phyloP scores from a whole-genome alignment of 139 green algal genomes.

The Picochlorum costavermella region DNA sequence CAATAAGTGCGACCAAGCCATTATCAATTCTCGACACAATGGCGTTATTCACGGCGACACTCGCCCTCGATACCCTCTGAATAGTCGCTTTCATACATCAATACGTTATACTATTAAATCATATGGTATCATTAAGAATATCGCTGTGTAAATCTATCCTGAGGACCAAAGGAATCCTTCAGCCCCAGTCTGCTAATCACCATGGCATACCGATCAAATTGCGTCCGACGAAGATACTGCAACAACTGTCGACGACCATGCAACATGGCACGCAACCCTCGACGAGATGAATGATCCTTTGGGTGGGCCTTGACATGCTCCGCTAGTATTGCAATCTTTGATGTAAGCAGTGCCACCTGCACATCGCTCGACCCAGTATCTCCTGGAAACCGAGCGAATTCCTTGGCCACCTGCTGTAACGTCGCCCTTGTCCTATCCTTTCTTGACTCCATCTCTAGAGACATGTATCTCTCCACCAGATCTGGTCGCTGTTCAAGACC shows the following conservation, averaged over 20 bases:
- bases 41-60: conserved; percentile 40
- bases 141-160: conserved; percentile 16
- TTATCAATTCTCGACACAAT: conserved; percentile 41
- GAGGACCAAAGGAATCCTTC: conserved; percentile 43
- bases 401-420: conserved; percentile 13
- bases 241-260: conserved; percentile 41
- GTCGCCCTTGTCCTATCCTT: conserved; percentile 5
- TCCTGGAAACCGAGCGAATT: conserved; percentile 37
- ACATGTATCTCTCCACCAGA: conserved; percentile 28
- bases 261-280: conserved; percentile 41
- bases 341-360: conserved; percentile 41
- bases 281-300: conserved; percentile 35
- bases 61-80: conserved; percentile 31
- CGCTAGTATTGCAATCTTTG: conserved; percentile 33
- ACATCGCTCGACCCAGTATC: conserved; percentile 50
- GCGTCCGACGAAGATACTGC: conserved; percentile 42
- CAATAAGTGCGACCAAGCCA: conserved; percentile 56
- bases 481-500: conserved; percentile 5
- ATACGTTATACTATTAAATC: background rate
- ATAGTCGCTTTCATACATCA: conserved; percentile 21
- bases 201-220: conserved; percentile 47
- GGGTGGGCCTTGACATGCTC: conserved; percentile 36
- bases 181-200: conserved; percentile 36
- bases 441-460: conserved; percentile 7
- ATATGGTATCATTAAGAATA: conserved; percentile 6